Evolutionary conservation across 2,329 filamentous ascomycete species (phyloP), one percentile per base, ranked within the genome.

Genomic region (Iodosphaeria phyllophila): DNA sequence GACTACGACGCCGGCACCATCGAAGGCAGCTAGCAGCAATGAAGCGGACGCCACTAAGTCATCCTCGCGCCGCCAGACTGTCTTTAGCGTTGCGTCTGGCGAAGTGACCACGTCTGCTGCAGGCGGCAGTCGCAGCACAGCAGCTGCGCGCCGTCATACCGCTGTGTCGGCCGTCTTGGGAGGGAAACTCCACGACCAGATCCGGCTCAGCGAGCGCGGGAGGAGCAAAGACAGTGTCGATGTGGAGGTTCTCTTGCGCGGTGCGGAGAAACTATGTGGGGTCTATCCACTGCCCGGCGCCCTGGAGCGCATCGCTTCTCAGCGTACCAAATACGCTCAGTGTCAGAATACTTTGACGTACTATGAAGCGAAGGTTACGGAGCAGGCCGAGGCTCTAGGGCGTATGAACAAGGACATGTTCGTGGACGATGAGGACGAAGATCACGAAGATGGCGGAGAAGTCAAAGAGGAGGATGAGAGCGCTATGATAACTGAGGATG

Each of bases 131-230:
- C 47, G 44, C 22, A 43, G 39, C 26, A 37, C 51, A 33, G 59
- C 56, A 35, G 60, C 58, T 35, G 72, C 68, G 21, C 68, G 66
- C 35, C 64, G 70, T 30, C 78, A 74, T 51, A 91, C 82, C 3
- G 84, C 84, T 7, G 84, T 95, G 3, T 79, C 84, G 3, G 80
- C 83, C 6, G 83, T 95, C 0, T 54, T 95, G 6, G 89, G 89
- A 5, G 74, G 74, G 1, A 78, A 92, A 35, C 67, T 95, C 46
- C 82, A 92, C 46, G 72, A 79, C 22, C 67, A 77, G 44, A 82
- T 93, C 54, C 33, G 67, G 50, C 33, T 60, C 43, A 27, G 63
- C 60, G 23, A 64, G 64, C 22, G 54, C 52, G 20, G 58, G 52
- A 26, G 50, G 23, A 54, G 52, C 21, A 66, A 62, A 33, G 74